Percentiles rank a stretch among this genome's conserved stretches.
Conservation (phyloP, 495 filamentous ascomycete genomes). For the Podospora appendiculata region DNA sequence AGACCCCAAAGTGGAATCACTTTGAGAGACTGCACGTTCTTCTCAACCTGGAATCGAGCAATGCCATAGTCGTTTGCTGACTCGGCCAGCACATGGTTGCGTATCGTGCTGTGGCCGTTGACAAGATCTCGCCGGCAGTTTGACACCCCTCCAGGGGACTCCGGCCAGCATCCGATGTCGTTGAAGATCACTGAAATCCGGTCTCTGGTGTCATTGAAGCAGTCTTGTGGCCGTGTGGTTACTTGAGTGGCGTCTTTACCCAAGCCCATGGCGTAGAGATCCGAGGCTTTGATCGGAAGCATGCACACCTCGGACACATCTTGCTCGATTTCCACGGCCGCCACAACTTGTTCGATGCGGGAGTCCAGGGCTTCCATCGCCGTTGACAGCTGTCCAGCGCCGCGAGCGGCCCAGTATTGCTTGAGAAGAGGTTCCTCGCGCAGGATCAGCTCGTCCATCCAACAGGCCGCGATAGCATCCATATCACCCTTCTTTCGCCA, state of each 20-base stretch:
- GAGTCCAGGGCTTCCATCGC: conserved; percentile 50
- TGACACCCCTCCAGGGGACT: conserved; percentile 59
- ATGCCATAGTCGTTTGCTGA: conserved; percentile 59
- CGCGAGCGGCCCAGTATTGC: conserved; percentile 51
- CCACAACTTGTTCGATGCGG: conserved; percentile 50
- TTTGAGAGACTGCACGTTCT: conserved; percentile 57
- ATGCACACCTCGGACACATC: conserved; percentile 50
- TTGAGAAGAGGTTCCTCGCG: conserved; percentile 46
- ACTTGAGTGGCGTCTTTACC: conserved; percentile 49
- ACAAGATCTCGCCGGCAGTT: conserved; percentile 63
- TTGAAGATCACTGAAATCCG: conserved; percentile 55
- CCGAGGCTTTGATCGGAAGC: conserved; percentile 53
- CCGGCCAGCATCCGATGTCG: conserved; percentile 60
- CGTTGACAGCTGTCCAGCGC: conserved; percentile 43
- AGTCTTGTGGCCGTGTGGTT: conserved; percentile 32
- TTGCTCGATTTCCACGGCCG: conserved; percentile 54
- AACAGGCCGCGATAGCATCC: conserved; percentile 54
- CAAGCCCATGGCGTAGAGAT: conserved; percentile 57
- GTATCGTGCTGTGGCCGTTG: conserved; percentile 53
- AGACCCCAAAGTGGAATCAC: conserved; percentile 61
- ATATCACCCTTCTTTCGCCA: conserved; percentile 54
- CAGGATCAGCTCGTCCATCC: conserved; percentile 55
- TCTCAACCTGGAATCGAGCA: conserved; percentile 59
- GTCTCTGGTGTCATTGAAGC: conserved; percentile 41
- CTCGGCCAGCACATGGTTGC: conserved; percentile 61